phyloP scores from a whole-genome alignment of 2,329 filamentous ascomycete genomes.

The Paraphaeosphaeria sporulosa region DNA sequence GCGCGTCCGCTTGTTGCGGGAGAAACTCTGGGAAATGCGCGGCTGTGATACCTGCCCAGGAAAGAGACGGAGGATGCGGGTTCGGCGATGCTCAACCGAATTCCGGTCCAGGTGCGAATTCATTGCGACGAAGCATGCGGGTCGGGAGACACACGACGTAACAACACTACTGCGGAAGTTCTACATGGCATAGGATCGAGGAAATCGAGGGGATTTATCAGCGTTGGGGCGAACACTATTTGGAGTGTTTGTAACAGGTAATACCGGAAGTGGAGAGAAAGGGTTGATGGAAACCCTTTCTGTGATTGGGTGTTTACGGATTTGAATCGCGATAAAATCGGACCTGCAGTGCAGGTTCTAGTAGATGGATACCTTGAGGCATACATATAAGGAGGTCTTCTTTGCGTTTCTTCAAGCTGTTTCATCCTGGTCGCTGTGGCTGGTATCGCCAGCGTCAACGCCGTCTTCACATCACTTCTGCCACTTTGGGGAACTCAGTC shows the following conservation, averaged over 20 bases:
- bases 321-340: background rate
- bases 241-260: constrained; percentile 2
- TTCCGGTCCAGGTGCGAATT: constrained; percentile 32
- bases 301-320: too few relatives aligned
- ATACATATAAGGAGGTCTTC: too few relatives aligned
- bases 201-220: constrained; percentile 23
- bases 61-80: constrained; percentile 47
- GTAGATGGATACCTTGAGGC: background rate
- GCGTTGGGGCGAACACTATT: constrained; percentile 31
- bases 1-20: constrained; percentile 35
- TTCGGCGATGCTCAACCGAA: constrained; percentile 47
- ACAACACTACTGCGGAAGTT: constrained; percentile 42
- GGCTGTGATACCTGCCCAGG: constrained; percentile 41
- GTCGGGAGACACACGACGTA: constrained; percentile 44
- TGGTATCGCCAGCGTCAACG: too few relatives aligned
- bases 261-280: background rate
- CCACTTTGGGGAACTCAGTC: too few relatives aligned
- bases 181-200: constrained; percentile 17
- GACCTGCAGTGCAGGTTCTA: background rate
- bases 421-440: too few relatives aligned
- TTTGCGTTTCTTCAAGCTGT: too few relatives aligned
- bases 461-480: too few relatives aligned
- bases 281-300: background rate
- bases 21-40: constrained; percentile 42
- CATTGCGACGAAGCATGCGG: constrained; percentile 48